Base-by-base conservation (phyloP, 2,329 filamentous ascomycete genomes). In the Zymoseptoria crescenta region DNA sequence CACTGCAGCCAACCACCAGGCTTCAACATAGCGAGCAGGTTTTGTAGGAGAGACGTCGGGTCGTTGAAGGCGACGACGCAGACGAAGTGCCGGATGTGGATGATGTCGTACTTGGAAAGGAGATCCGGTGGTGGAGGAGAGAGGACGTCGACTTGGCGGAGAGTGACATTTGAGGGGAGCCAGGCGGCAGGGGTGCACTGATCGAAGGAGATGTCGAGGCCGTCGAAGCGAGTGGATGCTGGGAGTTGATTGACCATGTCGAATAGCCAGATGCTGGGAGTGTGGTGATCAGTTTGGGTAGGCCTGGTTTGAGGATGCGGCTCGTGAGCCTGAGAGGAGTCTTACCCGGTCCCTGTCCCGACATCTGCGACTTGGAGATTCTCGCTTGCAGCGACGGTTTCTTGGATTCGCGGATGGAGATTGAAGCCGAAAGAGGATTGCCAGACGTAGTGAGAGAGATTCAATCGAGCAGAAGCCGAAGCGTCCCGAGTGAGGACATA, bases 41-140 rank as follows among this genome's bases (percentile, higher is more conserved):
- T 64, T 3, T 20, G 45, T 5, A 69, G 59, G 1, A 69, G 54
- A 20, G 65, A 56, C 1, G 59, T 54, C 5, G 64, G 66, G 35
- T 69, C 67, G 30, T 67, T 64, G 10, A 62, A 58, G 13, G 63
- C 58, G 20, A 68, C 58, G 1, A 65, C 62, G 35, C 65, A 64
- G 16, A 65, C 58, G 56, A 69, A 66, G 48, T 67, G 62, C 45
- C 67, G 62, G 29, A 70, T 60, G 54, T 69, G 64, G 9, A 70
- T 59, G 9, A 70, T 56, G 56, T 69, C 68, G 60, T 65, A 70
- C 20, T 58, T 56, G 29, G 58, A 50, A 29, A 56, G 9, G 59
- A 62, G 24, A 53, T 59, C 58, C 13, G 59, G 56, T 5, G 67
- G 63, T 10, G 64, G 48, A 2, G 59, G 59, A 1, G 55, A 52